These are phyloP conservation scores for Exophiala mesophila DNA, from an alignment of 2,329 filamentous ascomycete genomes.

Conservation along the genomic window DNA sequence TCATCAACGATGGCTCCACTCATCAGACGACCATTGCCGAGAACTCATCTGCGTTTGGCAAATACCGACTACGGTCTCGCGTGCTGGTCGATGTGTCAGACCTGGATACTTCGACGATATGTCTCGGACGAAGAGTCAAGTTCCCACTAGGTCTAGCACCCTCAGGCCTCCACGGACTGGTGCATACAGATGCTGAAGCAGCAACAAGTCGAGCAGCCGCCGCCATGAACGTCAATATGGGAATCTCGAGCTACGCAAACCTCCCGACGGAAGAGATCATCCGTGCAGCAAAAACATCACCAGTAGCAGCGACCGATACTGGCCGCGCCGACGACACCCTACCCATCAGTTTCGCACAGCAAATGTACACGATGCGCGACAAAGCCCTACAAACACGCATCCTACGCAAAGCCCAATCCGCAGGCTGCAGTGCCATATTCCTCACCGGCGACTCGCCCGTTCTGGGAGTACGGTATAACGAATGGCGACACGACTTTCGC, in stretches of 20 bases:
- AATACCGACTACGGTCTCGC: constrained; percentile 39
- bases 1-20: constrained; percentile 20
- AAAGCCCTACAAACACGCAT: constrained; percentile 39
- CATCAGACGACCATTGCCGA: constrained; percentile 33
- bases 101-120: constrained; percentile 33
- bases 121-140: constrained; percentile 39
- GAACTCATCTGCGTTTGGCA: constrained; percentile 49
- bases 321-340: constrained; percentile 32
- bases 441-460: constrained; percentile 50
- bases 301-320: neutral
- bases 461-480: constrained; percentile 47
- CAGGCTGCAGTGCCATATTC: constrained; percentile 47
- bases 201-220: constrained; percentile 46
- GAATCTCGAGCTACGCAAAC: constrained; percentile 45
- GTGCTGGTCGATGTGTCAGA: constrained; percentile 36
- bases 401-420: constrained; percentile 36
- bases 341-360: constrained; percentile 30
- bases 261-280: constrained; percentile 43
- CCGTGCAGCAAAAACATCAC: too few species aligned
- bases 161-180: constrained; percentile 31
- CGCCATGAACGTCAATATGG: constrained; percentile 42
- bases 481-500: constrained; percentile 49
- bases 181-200: constrained; percentile 43
- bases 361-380: constrained; percentile 21
- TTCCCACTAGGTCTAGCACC: constrained; percentile 41